Conservation (phyloP, 176 grass and related monocot genomes). For the Paspalum notatum region DNA sequence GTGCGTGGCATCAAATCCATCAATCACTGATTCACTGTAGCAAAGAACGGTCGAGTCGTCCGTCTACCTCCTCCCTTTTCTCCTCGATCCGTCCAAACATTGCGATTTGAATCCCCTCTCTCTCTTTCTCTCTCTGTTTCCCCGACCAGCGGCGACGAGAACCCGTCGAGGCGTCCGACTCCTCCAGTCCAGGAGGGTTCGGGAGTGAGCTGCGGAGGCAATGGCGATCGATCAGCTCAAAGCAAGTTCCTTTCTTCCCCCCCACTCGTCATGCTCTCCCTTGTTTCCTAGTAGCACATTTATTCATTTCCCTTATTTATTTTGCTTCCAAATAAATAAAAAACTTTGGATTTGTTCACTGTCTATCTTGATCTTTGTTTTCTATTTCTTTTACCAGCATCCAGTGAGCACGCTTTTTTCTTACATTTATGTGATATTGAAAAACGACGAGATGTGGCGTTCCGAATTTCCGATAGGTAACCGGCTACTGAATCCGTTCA, state of each 20-base stretch:
- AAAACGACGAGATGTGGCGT: neutral
- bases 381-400: neutral
- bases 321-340: neutral
- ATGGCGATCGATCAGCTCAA: conserved; percentile 41
- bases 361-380: neutral
- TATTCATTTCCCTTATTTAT: neutral
- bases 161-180: neutral
- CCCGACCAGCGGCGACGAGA: neutral
- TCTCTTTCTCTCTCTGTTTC: neutral
- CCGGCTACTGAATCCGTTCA: neutral
- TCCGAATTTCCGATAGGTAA: neutral
- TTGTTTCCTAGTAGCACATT: neutral
- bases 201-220: neutral
- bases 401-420: neutral
- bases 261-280: neutral
- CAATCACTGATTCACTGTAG: no score
- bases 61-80: no score
- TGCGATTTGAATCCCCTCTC: neutral
- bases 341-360: neutral
- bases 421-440: neutral
- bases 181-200: no score
- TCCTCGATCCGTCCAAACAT: neutral
- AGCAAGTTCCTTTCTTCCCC: neutral
- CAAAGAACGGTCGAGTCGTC: no score
- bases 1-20: no score